A percentile compares a stretch with the other conserved stretches of the same genome.
Conservation (phyloP, 2,329 filamentous ascomycete genomes). For the Sphaerostilbella broomeana region DNA sequence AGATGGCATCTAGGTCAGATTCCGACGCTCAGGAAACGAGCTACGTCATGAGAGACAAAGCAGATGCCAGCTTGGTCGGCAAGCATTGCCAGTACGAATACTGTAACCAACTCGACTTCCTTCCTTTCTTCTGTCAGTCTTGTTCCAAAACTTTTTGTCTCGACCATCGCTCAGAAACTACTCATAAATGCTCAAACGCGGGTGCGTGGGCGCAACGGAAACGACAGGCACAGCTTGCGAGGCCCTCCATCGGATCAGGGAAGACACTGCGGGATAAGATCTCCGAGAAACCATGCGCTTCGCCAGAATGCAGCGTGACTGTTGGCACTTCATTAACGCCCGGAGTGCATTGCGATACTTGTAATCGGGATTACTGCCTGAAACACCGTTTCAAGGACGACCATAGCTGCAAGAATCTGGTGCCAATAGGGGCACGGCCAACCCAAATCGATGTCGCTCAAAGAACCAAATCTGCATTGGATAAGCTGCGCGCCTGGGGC, state of each 20-base stretch:
- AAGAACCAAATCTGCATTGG: constrained; percentile 66
- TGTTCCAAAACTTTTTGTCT: constrained; percentile 83
- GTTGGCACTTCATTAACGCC: constrained; percentile 63
- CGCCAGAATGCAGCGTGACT: constrained; percentile 59
- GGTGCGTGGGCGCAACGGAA: constrained; percentile 57
- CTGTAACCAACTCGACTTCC: constrained; percentile 92
- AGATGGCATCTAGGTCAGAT: constrained; percentile 49
- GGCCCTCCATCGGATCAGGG: constrained; percentile 47
- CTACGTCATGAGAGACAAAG: constrained; percentile 65
- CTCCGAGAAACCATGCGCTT: constrained; percentile 61
- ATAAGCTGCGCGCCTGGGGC: constrained; percentile 74
- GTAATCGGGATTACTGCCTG: constrained; percentile 69
- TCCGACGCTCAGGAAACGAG: constrained; percentile 40
- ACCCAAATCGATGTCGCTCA: constrained; percentile 46
- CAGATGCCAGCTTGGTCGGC: constrained; percentile 79
- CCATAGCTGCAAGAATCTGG: constrained; percentile 75
- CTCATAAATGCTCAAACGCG: constrained; percentile 61
- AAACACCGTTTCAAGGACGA: constrained; percentile 72
- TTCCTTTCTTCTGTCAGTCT: constrained; percentile 89
- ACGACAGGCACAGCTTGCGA: constrained; percentile 47
- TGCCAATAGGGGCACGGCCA: constrained; percentile 46
- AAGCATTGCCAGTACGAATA: constrained; percentile 85
- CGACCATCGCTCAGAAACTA: constrained; percentile 81
- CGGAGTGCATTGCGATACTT: constrained; percentile 64
- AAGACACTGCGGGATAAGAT: constrained; percentile 48